Conservation (phyloP, 2,329 filamentous ascomycete species). For the Orbilia quercus region DNA sequence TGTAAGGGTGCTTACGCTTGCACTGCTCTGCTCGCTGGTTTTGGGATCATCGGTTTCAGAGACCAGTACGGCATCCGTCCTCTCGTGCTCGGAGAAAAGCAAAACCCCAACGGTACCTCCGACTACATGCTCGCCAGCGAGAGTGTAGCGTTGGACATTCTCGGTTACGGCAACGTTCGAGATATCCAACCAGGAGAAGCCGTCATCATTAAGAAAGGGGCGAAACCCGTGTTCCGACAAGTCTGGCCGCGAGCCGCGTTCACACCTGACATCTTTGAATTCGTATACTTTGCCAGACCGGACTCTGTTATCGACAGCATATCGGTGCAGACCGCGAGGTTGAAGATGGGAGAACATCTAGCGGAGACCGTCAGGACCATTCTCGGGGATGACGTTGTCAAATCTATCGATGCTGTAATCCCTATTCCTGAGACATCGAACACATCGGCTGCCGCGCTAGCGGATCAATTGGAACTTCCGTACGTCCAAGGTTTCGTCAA, state of each 20-base stretch:
- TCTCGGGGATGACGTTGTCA: constrained; percentile 75
- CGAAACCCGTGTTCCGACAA: constrained; percentile 78
- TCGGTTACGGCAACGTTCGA: constrained; percentile 79
- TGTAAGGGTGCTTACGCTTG: constrained; percentile 83
- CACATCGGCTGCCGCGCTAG: constrained; percentile 80
- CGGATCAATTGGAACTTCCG: constrained; percentile 79
- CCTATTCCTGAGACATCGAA: constrained; percentile 86
- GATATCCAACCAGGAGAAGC: constrained; percentile 87
- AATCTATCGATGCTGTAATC: constrained; percentile 83
- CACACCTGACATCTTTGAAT: constrained; percentile 87
- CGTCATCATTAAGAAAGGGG: constrained; percentile 80
- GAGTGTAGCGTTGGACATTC: constrained; percentile 82
- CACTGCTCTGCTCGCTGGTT: constrained; percentile 84
- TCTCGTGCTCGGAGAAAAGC: constrained; percentile 79
- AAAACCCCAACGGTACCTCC: constrained; percentile 73
- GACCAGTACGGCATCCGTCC: constrained; percentile 86
- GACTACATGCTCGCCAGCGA: constrained; percentile 95
- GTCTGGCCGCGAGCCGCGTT: constrained; percentile 76
- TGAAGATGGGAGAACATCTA: constrained; percentile 86
- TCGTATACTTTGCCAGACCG: constrained; percentile 85
- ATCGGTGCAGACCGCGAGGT: constrained; percentile 82
- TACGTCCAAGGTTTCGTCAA: constrained; percentile 87
- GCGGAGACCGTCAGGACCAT: constrained; percentile 76
- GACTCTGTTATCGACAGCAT: constrained; percentile 88
- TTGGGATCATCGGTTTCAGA: constrained; percentile 81